Evolutionary conservation across 75 land plant genomes (phyloP).

Genomic region (Adiantum capillusveneris): DNA sequence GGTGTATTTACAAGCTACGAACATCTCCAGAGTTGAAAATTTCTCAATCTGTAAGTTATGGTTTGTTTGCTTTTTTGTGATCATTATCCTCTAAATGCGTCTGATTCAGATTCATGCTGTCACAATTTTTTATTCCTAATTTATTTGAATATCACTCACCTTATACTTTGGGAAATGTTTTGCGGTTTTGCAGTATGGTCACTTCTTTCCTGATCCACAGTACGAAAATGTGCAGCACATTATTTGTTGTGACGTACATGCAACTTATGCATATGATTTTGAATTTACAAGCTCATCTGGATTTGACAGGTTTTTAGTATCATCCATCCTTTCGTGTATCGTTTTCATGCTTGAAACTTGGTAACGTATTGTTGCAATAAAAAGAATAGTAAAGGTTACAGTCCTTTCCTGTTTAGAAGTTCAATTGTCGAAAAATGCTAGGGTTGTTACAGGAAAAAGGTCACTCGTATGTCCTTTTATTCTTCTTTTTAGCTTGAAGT

Average conservation of each 20-base stretch:
- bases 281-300: slow-evolving; percentile 62
- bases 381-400: no score
- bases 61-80: background rate
- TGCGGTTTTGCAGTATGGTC: slow-evolving; percentile 75
- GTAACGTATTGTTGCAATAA: no score
- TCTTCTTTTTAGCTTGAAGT: no score
- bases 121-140: no score
- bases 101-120: no score
- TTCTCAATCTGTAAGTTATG: slow-evolving; percentile 53
- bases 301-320: slow-evolving; percentile 83
- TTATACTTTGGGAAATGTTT: background rate
- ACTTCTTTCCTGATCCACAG: slow-evolving; percentile 97
- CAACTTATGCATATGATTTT: slow-evolving; percentile 96
- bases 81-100: background rate
- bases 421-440: no score
- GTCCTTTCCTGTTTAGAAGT: no score
- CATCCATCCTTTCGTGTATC: no score
- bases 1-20: slow-evolving; percentile 70
- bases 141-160: no score
- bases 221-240: slow-evolving; percentile 99
- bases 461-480: no score
- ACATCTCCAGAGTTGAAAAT: slow-evolving; percentile 86
- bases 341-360: no score
- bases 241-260: slow-evolving; percentile 93
- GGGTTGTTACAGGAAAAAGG: no score